Conservation (phyloP, 2,329 filamentous ascomycete species). For the Lachnellula occidentalis region DNA sequence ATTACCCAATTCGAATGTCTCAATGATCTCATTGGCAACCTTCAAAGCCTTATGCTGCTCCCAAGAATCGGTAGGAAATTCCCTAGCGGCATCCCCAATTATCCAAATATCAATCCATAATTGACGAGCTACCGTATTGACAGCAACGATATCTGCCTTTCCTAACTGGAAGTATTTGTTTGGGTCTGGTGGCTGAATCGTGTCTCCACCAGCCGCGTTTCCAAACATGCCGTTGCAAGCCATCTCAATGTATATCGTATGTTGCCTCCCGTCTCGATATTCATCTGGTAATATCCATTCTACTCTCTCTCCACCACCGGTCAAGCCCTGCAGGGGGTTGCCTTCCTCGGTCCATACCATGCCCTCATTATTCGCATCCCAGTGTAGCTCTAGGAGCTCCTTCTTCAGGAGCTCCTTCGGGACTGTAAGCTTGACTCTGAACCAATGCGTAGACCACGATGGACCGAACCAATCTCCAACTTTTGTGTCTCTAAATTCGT, state of each 20-base stretch:
- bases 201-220: constrained; percentile 77
- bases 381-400: constrained; percentile 86
- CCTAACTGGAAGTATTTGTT: constrained; percentile 72
- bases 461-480: constrained; percentile 82
- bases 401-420: constrained; percentile 68
- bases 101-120: constrained; percentile 95
- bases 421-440: constrained; percentile 75
- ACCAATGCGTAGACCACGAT: constrained; percentile 98
- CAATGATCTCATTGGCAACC: constrained; percentile 82
- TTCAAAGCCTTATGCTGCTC: constrained; percentile 82
- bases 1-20: constrained; percentile 77
- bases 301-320: constrained; percentile 78
- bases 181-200: constrained; percentile 83
- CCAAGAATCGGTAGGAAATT: constrained; percentile 84
- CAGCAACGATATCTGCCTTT: constrained; percentile 79
- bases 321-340: constrained; percentile 85
- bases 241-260: constrained; percentile 95
- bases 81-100: constrained; percentile 83
- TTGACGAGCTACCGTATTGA: constrained; percentile 78
- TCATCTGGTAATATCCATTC: constrained; percentile 85
- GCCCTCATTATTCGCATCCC: constrained; percentile 94
- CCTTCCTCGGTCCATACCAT: constrained; percentile 88
- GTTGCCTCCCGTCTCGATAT: constrained; percentile 79
- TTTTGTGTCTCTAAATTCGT: constrained; percentile 68
- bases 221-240: constrained; percentile 99